phyloP scores from a whole-genome alignment of 345 rosid species.

The Draba incana region DNA sequence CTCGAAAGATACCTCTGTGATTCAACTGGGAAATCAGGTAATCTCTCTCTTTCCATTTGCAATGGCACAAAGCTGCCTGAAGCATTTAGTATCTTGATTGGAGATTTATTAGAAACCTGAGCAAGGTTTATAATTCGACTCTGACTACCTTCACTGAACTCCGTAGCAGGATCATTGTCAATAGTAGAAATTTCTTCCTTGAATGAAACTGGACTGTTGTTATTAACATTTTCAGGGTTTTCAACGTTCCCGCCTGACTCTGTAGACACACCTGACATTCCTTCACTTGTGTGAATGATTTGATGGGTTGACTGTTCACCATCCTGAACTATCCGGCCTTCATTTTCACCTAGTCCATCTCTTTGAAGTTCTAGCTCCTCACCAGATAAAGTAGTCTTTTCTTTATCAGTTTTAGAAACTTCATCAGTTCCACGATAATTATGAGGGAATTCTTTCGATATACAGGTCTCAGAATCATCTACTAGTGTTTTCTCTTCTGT shows the following conservation, averaged over 20 bases:
- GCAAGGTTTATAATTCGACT: slow-evolving; percentile 66
- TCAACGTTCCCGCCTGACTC: slow-evolving; percentile 42
- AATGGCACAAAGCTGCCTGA: slow-evolving; percentile 51
- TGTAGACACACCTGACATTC: slow-evolving; percentile 44
- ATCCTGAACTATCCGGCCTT: slow-evolving; percentile 37
- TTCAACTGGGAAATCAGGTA: slow-evolving; percentile 60
- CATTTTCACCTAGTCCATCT: slow-evolving; percentile 38
- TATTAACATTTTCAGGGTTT: slow-evolving; percentile 42
- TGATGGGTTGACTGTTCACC: slow-evolving; percentile 43
- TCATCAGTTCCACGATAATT: slow-evolving; percentile 49
- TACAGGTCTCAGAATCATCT: slow-evolving; percentile 32
- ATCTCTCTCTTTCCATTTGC: slow-evolving; percentile 56
- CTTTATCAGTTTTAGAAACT: slow-evolving; percentile 54
- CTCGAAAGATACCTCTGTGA: slow-evolving; percentile 51
- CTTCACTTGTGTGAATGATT: slow-evolving; percentile 43
- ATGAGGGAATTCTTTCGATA: slow-evolving; percentile 35
- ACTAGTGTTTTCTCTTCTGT: slow-evolving; percentile 37
- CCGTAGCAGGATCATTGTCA: slow-evolving; percentile 49
- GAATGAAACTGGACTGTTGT: slow-evolving; percentile 46
- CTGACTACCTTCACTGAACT: slow-evolving; percentile 53
- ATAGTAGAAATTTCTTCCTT: slow-evolving; percentile 44
- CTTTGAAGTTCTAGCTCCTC: slow-evolving; percentile 44
- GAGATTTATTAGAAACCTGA: slow-evolving; percentile 49
- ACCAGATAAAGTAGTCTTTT: slow-evolving; percentile 58
- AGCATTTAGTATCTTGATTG: slow-evolving; percentile 50